A percentile compares a stretch with the other conserved stretches of the same genome.
phyloP scores from a whole-genome alignment of 2,329 filamentous ascomycete genomes.

The Xylaria sp. region DNA sequence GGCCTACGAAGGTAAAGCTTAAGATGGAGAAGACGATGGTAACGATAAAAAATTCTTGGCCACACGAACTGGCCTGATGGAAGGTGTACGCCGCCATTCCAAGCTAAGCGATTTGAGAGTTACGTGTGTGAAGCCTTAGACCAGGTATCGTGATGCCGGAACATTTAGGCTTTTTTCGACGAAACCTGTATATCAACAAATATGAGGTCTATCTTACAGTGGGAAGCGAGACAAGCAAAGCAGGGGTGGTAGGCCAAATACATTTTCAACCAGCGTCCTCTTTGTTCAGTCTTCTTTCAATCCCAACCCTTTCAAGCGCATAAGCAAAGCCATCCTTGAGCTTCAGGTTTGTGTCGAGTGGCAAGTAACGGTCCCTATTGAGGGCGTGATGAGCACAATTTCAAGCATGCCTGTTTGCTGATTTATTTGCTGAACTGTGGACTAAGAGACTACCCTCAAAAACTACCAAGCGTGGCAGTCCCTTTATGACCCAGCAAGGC shows the following conservation, averaged over 20 bases:
- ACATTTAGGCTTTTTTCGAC: neutral
- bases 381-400: neutral
- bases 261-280: constrained; percentile 21
- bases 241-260: neutral
- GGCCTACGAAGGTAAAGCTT: constrained; percentile 27
- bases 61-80: constrained; percentile 19
- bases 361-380: constrained; percentile 2
- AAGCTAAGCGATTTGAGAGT: constrained; percentile 5
- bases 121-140: neutral
- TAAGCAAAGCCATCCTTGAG: constrained; percentile 21
- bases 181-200: constrained; percentile 7
- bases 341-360: neutral
- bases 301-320: constrained; percentile 9
- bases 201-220: neutral
- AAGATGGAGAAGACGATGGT: constrained; percentile 40
- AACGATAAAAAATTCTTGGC: constrained; percentile 35
- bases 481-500: neutral
- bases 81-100: constrained; percentile 16
- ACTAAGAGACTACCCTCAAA: neutral
- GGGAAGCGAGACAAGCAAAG: neutral
- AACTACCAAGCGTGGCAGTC: neutral
- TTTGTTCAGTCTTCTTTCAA: constrained; percentile 34
- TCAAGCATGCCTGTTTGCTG: neutral
- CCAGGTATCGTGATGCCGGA: neutral
- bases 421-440: neutral